Base-by-base conservation (phyloP, 1,139 yeast genomes). In the Kluyveromyces marxianus region DNA sequence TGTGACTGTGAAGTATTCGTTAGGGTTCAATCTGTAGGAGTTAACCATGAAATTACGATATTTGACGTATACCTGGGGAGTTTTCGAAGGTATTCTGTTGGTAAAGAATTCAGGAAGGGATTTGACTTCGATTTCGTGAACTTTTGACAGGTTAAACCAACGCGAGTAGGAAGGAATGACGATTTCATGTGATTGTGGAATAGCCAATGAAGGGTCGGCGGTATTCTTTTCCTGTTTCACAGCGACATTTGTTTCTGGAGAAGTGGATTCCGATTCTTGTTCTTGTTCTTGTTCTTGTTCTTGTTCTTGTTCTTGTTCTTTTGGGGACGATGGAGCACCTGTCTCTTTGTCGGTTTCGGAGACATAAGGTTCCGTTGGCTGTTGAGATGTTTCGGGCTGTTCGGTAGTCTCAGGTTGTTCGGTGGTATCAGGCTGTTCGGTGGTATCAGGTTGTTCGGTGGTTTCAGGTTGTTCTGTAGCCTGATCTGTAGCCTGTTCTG, bases 1-100 rank as follows among this genome's bases (percentile, higher is more conserved):
- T 0, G 98, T 92, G 46, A 89, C 84, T 0, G 97, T 88, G 44
- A 92, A 73, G 60, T 87, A 90, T 65, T 92, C 98, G 58, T 83
- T 82, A 10, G 98, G 98, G 62, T 92, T 90, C 50, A 92, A 70
- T 54, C 98, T 75, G 65, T 92, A 94, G 4, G 96, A 78, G 65
- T 92, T 89, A 42, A 92, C 75, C 95, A 92, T 88, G 65, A 92
- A 92, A 63, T 90, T 92, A 61, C 99, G 79, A 64, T 89, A 90
- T 63, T 84, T 86, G 48, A 79, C 76, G 65, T 90, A 92, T 37
- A 89, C 83, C 55, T 83, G 80, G 3, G 97, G 95, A 1, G 97
- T 87, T 64, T 94, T 94, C 39, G 94, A 79, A 41, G 84, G 77
- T 60, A 83, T 84, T 51, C 80, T 71, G 41, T 79, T 74, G 52